Evolutionary conservation across 495 filamentous ascomycete genomes (phyloP), one percentile per base, ranked within the genome.

Genomic region (Sporormia fimetaria): DNA sequence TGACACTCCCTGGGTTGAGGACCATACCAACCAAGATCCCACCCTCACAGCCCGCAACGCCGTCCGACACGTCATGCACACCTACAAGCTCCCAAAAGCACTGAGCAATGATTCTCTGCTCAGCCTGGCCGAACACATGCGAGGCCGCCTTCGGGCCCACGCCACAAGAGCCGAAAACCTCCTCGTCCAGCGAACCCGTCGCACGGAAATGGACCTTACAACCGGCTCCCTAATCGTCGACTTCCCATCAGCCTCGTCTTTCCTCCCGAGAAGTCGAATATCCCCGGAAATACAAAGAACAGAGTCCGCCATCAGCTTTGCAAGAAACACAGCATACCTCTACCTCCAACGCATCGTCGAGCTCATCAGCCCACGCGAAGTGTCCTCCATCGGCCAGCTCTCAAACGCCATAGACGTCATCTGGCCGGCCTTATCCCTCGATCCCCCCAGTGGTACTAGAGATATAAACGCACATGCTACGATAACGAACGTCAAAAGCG

Each of bases 1-100:
- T 38, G 49, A 63, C 1, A 63, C 90, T 16, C 63, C 65, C 2
- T 96, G 81, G 76, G 81, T 81, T 49, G 81, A 87, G 43, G 90
- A 98, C 54, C 63, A 67, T 33, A 93, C 87, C n/a, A 98, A 98
- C 53, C 58, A 70, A 25, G 82, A 94, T 55, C 69, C 66, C 14
- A 87, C 80, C 2, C 61, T 83, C 23, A 94, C 90, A 0, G 62
- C 66, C 24, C 70, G 90, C 32, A 98, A 96, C 55, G 74, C 87
- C 0, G 67, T 93, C 18, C 78, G 90, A 11, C 33, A 51, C 23
- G 58, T 95, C 28, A 64, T 74, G 27, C 61, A 63, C 11, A 58
- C 67, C 7, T 58, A 78, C 33, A 54, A 55, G 6, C 63, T 96
- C 9, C 88, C 88, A 0, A 57, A 58, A 6, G 87, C 86, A 0